Evolutionary conservation across 192 early-diverging fungal species (phyloP).

Genomic region (Irineochytrium annulatum): DNA sequence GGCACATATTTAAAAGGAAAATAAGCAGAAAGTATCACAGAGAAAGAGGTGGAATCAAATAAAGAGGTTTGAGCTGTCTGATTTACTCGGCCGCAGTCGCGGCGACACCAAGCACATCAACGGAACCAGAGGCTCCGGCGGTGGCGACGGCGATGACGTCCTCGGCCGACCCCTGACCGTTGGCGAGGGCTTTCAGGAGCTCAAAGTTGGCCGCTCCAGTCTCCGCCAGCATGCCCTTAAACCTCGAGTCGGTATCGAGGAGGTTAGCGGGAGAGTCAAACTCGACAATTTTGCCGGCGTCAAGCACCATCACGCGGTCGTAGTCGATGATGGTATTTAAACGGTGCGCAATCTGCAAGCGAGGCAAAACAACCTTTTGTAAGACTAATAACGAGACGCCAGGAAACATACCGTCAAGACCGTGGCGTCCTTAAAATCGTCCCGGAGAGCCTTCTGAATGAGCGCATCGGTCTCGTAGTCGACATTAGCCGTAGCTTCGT

Average conservation of each 20-base stretch:
- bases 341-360: conserved; percentile 26
- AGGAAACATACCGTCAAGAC: conserved; percentile 34
- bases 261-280: conserved; percentile 54
- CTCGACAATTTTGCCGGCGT: conserved; percentile 42
- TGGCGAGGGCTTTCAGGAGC: conserved; percentile 49
- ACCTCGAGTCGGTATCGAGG: conserved; percentile 40
- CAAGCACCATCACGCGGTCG: conserved; percentile 46
- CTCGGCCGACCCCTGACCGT: background rate
- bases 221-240: conserved; percentile 60
- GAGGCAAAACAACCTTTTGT: background rate
- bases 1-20: too few relatives aligned
- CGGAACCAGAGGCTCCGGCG: too few relatives aligned
- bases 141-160: too few relatives aligned
- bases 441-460: conserved; percentile 67
- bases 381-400: background rate
- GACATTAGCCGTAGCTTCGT: conserved; percentile 55
- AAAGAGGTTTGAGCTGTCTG: too few relatives aligned
- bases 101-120: too few relatives aligned
- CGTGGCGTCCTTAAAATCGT: conserved; percentile 65
- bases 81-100: too few relatives aligned
- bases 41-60: too few relatives aligned
- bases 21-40: too few relatives aligned
- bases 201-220: conserved; percentile 60
- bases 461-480: conserved; percentile 77
- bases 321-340: conserved; percentile 47